Conservation (phyloP, 2,329 filamentous ascomycete genomes). For the Clonostachys solani region DNA sequence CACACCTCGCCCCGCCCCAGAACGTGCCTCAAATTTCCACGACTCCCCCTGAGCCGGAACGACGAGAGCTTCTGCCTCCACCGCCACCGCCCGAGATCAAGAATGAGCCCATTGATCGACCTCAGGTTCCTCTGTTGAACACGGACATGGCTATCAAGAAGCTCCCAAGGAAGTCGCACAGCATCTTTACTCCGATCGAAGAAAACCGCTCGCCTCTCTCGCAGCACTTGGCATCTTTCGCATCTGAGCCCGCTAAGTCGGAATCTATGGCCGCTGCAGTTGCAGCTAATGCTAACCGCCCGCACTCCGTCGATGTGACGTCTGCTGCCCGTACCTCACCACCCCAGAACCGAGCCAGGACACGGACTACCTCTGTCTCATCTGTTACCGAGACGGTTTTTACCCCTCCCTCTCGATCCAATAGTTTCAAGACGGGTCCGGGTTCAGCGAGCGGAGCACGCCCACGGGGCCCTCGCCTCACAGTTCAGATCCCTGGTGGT, state of each 20-base stretch:
- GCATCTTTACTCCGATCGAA: slow-evolving; percentile 97
- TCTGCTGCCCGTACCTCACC: slow-evolving; percentile 52
- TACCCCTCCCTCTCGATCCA: slow-evolving; percentile 72
- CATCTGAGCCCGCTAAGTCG: slow-evolving; percentile 44
- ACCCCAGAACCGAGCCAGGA: slow-evolving; percentile 42
- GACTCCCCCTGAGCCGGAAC: slow-evolving; percentile 41
- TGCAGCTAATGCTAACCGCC: slow-evolving; percentile 34
- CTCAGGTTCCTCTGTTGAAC: slow-evolving; percentile 41
- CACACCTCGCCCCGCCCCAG: slow-evolving; percentile 46
- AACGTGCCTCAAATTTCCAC: slow-evolving; percentile 45
- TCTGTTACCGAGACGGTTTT: slow-evolving; percentile 62
- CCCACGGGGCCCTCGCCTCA: slow-evolving; percentile 74
- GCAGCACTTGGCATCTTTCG: slow-evolving; percentile 71
- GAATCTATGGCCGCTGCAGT: slow-evolving; percentile 14
- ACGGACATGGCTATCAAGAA: slow-evolving; percentile 52
- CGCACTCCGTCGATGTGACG: slow-evolving; percentile 62
- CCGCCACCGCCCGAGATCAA: slow-evolving; percentile 46
- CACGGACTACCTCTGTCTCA: slow-evolving; percentile 50
- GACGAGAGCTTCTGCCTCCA: slow-evolving; percentile 44
- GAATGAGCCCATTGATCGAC: slow-evolving; percentile 38
- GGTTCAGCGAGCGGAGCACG: slow-evolving; percentile 59
- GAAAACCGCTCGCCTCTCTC: slow-evolving; percentile 85
- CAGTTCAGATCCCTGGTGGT: slow-evolving; percentile 93
- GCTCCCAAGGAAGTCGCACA: slow-evolving; percentile 76
- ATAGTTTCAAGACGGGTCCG: slow-evolving; percentile 62